A percentile compares a stretch with the other conserved stretches of the same genome.
These are phyloP conservation scores for Monosporascus sp. DNA, from an alignment of 2,329 filamentous ascomycete genomes.

Conservation along the genomic window DNA sequence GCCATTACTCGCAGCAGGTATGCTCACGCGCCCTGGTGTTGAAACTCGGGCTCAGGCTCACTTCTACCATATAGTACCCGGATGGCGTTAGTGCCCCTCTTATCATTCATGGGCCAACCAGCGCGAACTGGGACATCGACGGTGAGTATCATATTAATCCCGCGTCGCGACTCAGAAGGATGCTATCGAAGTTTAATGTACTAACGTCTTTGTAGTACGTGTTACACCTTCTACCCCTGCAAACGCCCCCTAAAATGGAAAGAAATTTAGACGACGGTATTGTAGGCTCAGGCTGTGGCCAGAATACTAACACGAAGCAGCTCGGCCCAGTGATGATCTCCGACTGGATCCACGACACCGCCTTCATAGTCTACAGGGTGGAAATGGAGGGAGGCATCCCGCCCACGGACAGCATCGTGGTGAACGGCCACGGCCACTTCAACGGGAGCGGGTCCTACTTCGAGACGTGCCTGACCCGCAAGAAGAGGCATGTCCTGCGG, in stretches of 20 bases:
- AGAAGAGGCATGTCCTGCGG: slow-evolving; percentile 36
- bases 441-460: slow-evolving; percentile 18
- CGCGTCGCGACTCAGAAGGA: no score
- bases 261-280: no score
- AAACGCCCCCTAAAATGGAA: no score
- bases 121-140: slow-evolving; percentile 42
- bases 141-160: background rate
- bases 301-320: background rate
- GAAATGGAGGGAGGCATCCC: slow-evolving; percentile 6
- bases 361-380: slow-evolving; percentile 12
- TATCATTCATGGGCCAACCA: slow-evolving; percentile 40
- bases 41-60: slow-evolving; percentile 18
- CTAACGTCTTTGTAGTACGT: background rate
- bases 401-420: slow-evolving; percentile 24
- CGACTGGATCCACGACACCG: slow-evolving; percentile 38
- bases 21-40: slow-evolving; percentile 10
- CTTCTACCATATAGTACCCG: slow-evolving; percentile 21
- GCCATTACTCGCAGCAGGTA: slow-evolving; percentile 33
- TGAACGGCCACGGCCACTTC: slow-evolving; percentile 28
- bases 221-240: background rate
- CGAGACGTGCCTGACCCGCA: slow-evolving; percentile 22
- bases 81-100: slow-evolving; percentile 44
- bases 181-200: background rate
- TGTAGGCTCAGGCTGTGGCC: no score
- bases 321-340: slow-evolving; percentile 40